Conservation (phyloP, 805 yeast genomes). For the Grigorovia humatica region DNA sequence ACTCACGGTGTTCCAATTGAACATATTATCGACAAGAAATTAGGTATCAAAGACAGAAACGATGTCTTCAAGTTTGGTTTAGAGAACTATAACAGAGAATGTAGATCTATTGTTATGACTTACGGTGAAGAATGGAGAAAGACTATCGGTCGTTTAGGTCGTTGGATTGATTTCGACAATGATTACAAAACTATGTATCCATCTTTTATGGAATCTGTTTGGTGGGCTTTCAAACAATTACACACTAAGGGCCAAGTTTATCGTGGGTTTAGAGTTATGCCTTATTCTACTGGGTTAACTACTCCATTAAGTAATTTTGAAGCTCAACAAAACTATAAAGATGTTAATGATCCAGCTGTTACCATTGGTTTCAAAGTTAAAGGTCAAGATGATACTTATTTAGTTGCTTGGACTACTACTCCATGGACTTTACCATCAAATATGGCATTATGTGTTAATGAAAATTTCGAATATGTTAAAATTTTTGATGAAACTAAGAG, state of each 20-base stretch:
- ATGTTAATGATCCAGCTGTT: slow-evolving; percentile 93
- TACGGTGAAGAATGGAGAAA: slow-evolving; percentile 92
- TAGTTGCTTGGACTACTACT: slow-evolving; percentile 98
- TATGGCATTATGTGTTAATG: slow-evolving; percentile 84
- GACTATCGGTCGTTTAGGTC: slow-evolving; percentile 88
- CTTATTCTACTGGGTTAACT: slow-evolving; percentile 94
- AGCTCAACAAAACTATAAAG: slow-evolving; percentile 97
- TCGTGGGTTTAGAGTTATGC: slow-evolving; percentile 96
- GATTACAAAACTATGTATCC: slow-evolving; percentile 97
- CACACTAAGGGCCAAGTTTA: slow-evolving; percentile 81
- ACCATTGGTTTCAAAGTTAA: slow-evolving; percentile 78
- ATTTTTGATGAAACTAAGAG: slow-evolving; percentile 82
- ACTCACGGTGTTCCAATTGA: slow-evolving; percentile 98
- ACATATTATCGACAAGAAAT: slow-evolving; percentile 95
- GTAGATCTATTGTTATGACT: slow-evolving; percentile 95
- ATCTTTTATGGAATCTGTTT: slow-evolving; percentile 91
- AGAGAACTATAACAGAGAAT: slow-evolving; percentile 86
- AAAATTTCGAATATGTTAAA: slow-evolving; percentile 83
- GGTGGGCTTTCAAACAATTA: slow-evolving; percentile 97
- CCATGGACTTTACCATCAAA: slow-evolving; percentile 99
- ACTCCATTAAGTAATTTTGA: slow-evolving; percentile 96
- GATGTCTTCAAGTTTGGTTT: slow-evolving; percentile 94
- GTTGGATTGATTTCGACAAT: slow-evolving; percentile 99
- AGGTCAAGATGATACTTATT: slow-evolving; percentile 69
- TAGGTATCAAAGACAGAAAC: slow-evolving; percentile 84